These are phyloP conservation scores for Taphrina communis DNA, from an alignment of 1,139 yeast genomes.

Conservation along the genomic window DNA sequence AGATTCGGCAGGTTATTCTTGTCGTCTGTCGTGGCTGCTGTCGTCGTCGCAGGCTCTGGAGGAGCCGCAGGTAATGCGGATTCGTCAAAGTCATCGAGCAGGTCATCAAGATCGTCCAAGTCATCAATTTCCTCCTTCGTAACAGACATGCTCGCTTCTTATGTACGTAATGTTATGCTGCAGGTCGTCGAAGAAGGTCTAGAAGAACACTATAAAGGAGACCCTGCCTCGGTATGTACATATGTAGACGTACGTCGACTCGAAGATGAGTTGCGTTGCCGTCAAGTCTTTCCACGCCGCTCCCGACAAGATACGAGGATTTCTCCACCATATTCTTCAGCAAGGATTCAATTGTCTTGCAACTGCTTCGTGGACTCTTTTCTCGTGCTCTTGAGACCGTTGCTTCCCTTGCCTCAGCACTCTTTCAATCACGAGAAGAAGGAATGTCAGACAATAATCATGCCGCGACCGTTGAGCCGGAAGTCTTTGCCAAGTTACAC, in stretches of 20 bases:
- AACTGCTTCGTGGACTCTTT: no score
- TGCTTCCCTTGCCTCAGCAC: no score
- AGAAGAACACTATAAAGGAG: no score
- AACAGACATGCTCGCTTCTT: conserved; percentile 13
- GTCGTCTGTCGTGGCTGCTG: conserved; percentile 1
- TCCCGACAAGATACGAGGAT: conserved; percentile 10
- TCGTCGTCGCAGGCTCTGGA: conserved; percentile 1
- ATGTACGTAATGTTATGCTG: no score
- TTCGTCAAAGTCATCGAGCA: conserved; percentile 41
- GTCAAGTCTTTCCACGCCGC: no score
- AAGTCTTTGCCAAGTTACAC: conserved; percentile 17
- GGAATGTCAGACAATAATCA: background rate
- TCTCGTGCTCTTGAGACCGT: no score
- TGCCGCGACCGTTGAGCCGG: background rate
- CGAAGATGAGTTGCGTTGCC: no score
- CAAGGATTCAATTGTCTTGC: no score
- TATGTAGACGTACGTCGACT: no score
- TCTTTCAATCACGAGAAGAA: no score
- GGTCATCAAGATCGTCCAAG: conserved; percentile 46
- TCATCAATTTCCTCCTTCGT: conserved; percentile 37
- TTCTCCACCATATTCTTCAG: background rate
- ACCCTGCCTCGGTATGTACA: no score
- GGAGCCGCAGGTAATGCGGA: conserved; percentile 16
- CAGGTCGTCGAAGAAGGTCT: no score
- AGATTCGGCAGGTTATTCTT: conserved; percentile 27